Evolutionary conservation across 768 basidiomycete genomes (phyloP).

Genomic region (Tricholoma terreum): DNA sequence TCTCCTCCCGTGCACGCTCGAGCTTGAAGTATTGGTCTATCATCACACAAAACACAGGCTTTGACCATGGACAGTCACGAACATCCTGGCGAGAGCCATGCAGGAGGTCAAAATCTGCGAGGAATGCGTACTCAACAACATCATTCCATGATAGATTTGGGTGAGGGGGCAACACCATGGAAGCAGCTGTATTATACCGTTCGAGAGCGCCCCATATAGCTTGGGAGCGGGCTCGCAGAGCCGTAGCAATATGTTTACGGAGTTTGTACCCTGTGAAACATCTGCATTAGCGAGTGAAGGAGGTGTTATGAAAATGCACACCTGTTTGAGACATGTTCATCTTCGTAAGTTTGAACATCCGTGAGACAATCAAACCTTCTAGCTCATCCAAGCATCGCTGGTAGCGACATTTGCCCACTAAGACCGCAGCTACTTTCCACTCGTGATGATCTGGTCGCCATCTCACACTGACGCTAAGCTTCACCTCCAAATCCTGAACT

Average conservation of each 20-base stretch:
- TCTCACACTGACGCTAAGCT: neutral
- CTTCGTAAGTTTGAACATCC: constrained; percentile 25
- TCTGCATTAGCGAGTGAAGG: neutral
- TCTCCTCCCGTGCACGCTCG: constrained; percentile 21
- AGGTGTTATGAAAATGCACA: constrained; percentile 8
- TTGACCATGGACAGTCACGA: constrained; percentile 14
- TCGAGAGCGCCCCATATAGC: constrained; percentile 17
- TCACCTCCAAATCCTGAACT: neutral
- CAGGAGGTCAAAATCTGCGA: constrained; percentile 24
- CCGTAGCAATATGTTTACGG: constrained; percentile 6
- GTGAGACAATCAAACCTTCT: constrained; percentile 17
- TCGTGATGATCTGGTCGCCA: neutral
- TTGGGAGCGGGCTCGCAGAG: constrained; percentile 10
- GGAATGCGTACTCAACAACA: constrained; percentile 22
- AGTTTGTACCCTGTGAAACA: constrained; percentile 11
- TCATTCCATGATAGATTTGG: constrained; percentile 21
- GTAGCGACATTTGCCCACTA: neutral
- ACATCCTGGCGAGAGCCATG: constrained; percentile 15
- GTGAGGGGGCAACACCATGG: constrained; percentile 9
- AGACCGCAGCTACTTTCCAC: neutral
- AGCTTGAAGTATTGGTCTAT: constrained; percentile 21
- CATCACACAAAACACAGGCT: constrained; percentile 10
- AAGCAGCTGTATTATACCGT: constrained; percentile 19
- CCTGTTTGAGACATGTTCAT: constrained; percentile 27
- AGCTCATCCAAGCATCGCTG: constrained; percentile 1